Evolutionary conservation across 1,284 basidiomycete genomes (phyloP), one percentile per base, ranked within the genome.

Genomic region (Pyrrhoderma noxium): DNA sequence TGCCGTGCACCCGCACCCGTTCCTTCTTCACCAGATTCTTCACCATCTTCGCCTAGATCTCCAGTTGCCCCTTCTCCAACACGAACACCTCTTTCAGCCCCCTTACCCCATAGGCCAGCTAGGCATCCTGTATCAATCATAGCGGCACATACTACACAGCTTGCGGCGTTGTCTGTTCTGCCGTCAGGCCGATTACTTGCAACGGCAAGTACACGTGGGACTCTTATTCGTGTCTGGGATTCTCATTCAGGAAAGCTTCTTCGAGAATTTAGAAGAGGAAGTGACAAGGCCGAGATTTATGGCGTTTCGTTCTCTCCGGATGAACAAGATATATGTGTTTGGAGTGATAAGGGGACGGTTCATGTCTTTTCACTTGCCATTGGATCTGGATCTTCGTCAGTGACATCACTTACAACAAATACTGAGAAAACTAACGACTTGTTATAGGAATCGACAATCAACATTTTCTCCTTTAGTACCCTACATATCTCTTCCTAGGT

Each of bases 341-440:
- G 91, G 88, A 95, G 92, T 64, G 94, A 98, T 67, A 97, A 97
- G 69, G 93, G 94, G 36, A 98, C 94, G 0, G 81, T 98, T 3
- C 93, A 98, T 64, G 74, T 95, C 19, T 93, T 93, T 65, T 81
- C 85, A 31, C 76, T 95, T 52, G 66, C 65, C n/a, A 71, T 75
- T 38, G 72, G 74, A 25, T 77, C 82, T 35, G 79, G 79, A 8
- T 65, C 76, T 56, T 77, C 79, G 85, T 88, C 64, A 73, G 83
- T 76, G 34, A 27, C 36, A 38, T 45, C 35, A 9, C 47, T 42
- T 11, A 16, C 37, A 43, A 14, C 55, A 50, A 49, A 34, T 52
- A 53, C 41, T 52, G 27, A 35, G 58, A 37, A 50, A 34, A 47
- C 23, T 41, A 49, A 25, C 21, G 16, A 34, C 18, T 31, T 42